Evolutionary conservation across 2,329 filamentous ascomycete species (phyloP), one percentile per base, ranked within the genome.

Genomic region (Ilyonectria destructans): DNA sequence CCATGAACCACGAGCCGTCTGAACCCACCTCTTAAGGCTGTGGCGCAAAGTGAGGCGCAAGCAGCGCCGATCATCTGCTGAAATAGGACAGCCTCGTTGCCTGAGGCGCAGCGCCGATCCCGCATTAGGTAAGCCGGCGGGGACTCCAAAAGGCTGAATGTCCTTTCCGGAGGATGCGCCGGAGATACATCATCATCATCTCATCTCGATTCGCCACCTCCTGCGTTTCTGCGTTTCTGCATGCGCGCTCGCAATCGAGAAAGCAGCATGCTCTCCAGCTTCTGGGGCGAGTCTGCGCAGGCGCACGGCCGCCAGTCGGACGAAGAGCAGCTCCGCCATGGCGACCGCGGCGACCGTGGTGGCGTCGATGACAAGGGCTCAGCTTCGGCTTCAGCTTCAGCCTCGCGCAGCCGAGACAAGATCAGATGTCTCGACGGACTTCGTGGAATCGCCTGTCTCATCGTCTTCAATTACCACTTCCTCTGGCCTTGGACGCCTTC

Each of bases 391-490:
- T 58, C 65, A 19, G 46, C 31, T 2, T 45, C 57, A 15, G 55
- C 65, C 26, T 59, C 62, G 31, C 67, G 60, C 48, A 67, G 60
- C 60, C 56, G 68, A 23, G 80, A 81, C 74, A 82, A 83, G 73
- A 81, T 83, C 69, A 76, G 71, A 57, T 80, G 77, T 31, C 80
- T 83, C 43, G 82, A 83, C 70, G 82, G 82, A 15, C 77, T 83
- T 2, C 78, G 82, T n/a, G 82, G 82, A 57, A 77, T 83, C 64
- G 82, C 82, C 17, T 83, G 81, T 62, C 78, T 83, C 33, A 74
- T 82, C 40, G 82, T 83, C 61, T 83, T 83, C 77, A 83, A 82
- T 56, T 83, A 82, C 65, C 81, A 83, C 66, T 83, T 82, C 61
- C 74, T 83, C 51, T 82, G 81, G 80, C 80, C 81, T 17, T 83